Base-by-base conservation (phyloP, 768 basidiomycete species). In the Boletus fagicola region DNA sequence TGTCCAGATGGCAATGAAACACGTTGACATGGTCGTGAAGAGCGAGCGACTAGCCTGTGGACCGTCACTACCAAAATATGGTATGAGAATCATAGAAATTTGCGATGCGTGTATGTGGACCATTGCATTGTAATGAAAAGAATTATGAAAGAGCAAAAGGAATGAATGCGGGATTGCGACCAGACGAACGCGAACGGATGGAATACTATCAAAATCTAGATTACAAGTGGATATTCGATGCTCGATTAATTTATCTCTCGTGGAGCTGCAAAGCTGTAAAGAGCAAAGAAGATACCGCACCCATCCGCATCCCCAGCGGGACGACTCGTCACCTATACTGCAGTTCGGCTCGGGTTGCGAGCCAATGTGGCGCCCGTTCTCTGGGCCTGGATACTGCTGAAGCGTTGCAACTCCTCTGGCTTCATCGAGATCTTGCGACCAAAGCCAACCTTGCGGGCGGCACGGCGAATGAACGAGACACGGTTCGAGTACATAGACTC, bases 401-500 rank as follows among this genome's bases (percentile, higher is more conserved):
- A 92, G 65, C 92, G 81, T 62, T 87, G 85, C 62, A 94, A 76
- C 73, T 94, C 92, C 73, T 90, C 88, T 20, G 90, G 86, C 77
- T 87, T 90, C 79, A 93, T 85, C 43, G 81, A 78, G 56, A 92
- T 77, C 77, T 86, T 87, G 65, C 84, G 81, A 51, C 90, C 88
- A 72, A 97, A 93, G 59, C 93, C 92, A 68, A 95, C 90, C 76
- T 90, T 90, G 75, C 88, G 83, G 55, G 83, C 87, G 52, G 92
- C 92, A 58, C 92, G 88, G 65, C 86, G 86, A 70, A 98, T 86
- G 83, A 98, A 98, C 61, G 83, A 85, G 53, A 92, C 91, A 82
- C 95, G 92, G 75, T 97, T 97, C 52, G 90, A 91, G 83, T 97
- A 98, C 64, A 96, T 73, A 12, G 90, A 91, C 75, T 94, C 92